Base-by-base conservation (phyloP, 2,329 filamentous ascomycete species). In the Stagonosporopsis vannaccii region DNA sequence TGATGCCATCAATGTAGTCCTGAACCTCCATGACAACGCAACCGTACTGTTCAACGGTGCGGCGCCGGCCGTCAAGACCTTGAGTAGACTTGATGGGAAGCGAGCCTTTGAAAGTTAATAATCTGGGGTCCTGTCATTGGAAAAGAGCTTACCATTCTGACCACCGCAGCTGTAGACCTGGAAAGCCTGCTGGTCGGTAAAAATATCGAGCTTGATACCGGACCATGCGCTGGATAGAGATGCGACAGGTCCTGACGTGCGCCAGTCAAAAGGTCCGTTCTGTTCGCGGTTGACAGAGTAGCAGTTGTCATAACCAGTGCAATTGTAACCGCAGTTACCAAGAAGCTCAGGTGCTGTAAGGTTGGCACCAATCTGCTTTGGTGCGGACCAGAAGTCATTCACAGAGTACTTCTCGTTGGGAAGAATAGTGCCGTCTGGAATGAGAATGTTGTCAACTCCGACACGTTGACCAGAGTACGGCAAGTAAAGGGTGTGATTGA, bases 1-100 rank as follows among this genome's bases (percentile, higher is more conserved):
- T 97, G 78, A 98, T 95, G 23, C 84, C 92, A 73, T 96, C 93
- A 70, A 97, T 96, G 85, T 87, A 97, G 75, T 95, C 92, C 81
- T 97, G 86, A 12, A 95, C 91, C 79, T 97, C 94, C 76, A 97
- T 84, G 44, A 97, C 94, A 23, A 97, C 71, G 76, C 94, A 97
- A 28, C 91, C 92, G 71, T 92, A 91, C 80, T 93, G 74, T 52
- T 85, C 83, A 23, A 92, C 88, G 7, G 84, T 84, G 33, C 87
- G 81, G 3, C 86, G 84, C 65, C 87, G 84, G 30, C 65, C 76
- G 59, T 84, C 81, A 4, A 89, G 78, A 15, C 90, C 90, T 74
- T 92, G 90, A 0, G 86, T 89, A 58, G 80, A 79, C 80, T 92
- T 92, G 59, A 92, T 67, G 0, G 89, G 79, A 59, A 90, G 77